A percentile compares a stretch with the other conserved stretches of the same genome.
Evolutionary conservation across 2,329 filamentous ascomycete species (phyloP).

Genomic region (Helicocarpus griseus): DNA sequence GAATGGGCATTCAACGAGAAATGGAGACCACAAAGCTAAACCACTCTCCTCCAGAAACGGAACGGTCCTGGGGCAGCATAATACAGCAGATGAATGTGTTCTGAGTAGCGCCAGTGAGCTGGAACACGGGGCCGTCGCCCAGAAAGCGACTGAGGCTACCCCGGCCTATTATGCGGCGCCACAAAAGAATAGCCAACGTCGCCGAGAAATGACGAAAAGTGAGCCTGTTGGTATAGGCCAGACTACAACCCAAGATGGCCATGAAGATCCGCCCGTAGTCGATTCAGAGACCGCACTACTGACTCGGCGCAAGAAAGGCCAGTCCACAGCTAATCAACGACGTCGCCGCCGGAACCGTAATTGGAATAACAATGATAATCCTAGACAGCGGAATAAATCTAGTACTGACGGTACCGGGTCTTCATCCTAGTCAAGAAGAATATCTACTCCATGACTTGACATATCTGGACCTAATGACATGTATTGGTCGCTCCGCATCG

Average conservation of each 20-base stretch:
- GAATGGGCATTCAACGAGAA: neutral
- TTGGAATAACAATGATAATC: conserved; percentile 8
- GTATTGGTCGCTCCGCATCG: neutral
- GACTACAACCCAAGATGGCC: neutral
- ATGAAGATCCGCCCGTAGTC: neutral
- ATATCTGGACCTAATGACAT: neutral
- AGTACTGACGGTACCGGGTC: neutral
- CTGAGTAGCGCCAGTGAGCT: too few relatives aligned
- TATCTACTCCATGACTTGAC: neutral
- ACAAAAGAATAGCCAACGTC: conserved; percentile 3
- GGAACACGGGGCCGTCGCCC: neutral
- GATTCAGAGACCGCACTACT: neutral
- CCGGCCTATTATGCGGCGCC: neutral
- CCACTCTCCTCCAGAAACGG: neutral
- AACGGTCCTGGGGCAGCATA: neutral
- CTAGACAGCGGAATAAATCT: conserved; percentile 3
- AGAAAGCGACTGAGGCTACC: neutral
- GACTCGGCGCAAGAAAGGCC: neutral
- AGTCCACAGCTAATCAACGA: conserved; percentile 2
- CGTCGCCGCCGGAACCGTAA: conserved; percentile 12
- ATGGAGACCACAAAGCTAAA: neutral
- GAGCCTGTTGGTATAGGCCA: conserved; percentile 9
- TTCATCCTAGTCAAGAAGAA: conserved; percentile 1
- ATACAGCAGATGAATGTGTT: neutral
- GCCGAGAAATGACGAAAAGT: conserved; percentile 14